Conservation (phyloP, 1,284 basidiomycete species). For the Anthracocystis panici-leucophaei region DNA sequence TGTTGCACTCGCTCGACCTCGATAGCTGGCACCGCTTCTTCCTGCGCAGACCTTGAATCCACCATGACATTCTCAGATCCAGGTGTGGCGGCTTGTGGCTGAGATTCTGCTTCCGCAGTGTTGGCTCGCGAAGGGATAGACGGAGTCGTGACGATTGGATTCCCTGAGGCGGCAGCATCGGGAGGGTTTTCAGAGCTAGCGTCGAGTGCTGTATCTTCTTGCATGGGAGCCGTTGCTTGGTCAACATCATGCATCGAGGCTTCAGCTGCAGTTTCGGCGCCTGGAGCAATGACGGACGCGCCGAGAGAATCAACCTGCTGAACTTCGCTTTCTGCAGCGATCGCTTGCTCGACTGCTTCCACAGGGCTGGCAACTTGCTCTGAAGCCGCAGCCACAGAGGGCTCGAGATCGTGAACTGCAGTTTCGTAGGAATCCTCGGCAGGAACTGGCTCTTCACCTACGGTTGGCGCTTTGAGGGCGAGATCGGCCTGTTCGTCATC, state of each 20-base stretch:
- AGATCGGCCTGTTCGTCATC: neutral
- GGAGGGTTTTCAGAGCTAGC: neutral
- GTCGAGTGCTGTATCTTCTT: neutral
- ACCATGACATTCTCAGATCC: neutral
- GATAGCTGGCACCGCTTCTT: neutral
- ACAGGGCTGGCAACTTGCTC: conserved; percentile 7
- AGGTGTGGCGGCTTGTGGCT: neutral
- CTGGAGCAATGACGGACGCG: neutral
- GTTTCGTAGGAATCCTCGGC: neutral
- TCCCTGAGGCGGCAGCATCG: neutral
- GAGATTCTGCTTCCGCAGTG: neutral
- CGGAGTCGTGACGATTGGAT: neutral
- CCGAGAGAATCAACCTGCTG: neutral
- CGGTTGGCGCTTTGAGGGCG: no score
- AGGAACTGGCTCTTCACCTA: neutral
- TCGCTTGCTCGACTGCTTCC: conserved; percentile 11
- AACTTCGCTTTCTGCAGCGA: neutral
- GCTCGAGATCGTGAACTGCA: neutral
- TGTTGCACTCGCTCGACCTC: neutral
- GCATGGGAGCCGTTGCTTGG: neutral
- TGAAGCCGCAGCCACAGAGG: neutral
- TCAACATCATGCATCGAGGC: neutral
- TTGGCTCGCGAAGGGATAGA: neutral
- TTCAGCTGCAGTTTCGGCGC: neutral
- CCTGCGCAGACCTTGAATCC: neutral